Conservation (phyloP, 306 rosid genomes). For the Cotoneaster glaucophyllus region DNA sequence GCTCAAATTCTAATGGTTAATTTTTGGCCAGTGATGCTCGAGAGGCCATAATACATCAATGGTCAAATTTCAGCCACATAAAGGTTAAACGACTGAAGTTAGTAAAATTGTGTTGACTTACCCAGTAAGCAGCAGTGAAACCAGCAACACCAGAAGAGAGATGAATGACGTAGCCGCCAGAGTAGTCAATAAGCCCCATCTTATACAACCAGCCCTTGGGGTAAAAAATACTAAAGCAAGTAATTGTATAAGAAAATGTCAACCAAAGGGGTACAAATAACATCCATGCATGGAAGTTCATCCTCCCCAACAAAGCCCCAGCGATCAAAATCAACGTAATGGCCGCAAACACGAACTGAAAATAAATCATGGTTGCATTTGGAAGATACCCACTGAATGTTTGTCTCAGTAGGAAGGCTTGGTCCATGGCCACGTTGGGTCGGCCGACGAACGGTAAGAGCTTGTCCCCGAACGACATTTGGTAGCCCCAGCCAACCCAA, state of each 20-base stretch:
- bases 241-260: conserved; percentile 35
- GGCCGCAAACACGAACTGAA: conserved; percentile 41
- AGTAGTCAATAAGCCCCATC: conserved; percentile 36
- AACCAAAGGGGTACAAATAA: conserved; percentile 45
- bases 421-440: conserved; percentile 16
- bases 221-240: conserved; percentile 37
- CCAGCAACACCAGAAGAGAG: conserved; percentile 40
- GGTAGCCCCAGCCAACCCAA: conserved; percentile 42
- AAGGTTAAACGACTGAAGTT: not conserved
- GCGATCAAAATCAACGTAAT: conserved; percentile 37
- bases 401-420: not conserved
- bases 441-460: conserved; percentile 20
- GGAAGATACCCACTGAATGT: conserved; percentile 16
- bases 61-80: no score
- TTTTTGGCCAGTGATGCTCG: no score
- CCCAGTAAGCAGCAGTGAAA: conserved; percentile 37
- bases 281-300: conserved; percentile 48
- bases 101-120: not conserved
- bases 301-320: conserved; percentile 42
- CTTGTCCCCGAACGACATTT: conserved; percentile 27
- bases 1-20: no score
- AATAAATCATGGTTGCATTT: conserved; percentile 39
- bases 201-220: conserved; percentile 20
- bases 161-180: conserved; percentile 40
- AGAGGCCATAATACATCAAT: no score